phyloP scores from a whole-genome alignment of 257 asterid genomes.

The Solanum bulbocastanum region DNA sequence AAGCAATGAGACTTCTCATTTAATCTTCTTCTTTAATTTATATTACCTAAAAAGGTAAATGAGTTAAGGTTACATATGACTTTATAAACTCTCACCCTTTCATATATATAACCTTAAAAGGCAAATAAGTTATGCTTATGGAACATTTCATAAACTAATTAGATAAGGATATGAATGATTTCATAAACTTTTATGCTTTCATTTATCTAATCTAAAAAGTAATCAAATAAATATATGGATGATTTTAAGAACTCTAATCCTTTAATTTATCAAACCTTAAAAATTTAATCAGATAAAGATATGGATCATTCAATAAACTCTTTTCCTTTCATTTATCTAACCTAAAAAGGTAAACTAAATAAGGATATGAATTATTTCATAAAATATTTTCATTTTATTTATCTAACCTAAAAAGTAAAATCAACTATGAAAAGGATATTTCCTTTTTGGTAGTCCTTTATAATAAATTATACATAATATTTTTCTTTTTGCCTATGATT shows the following conservation, averaged over 20 bases:
- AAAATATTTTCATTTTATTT: too few relatives aligned
- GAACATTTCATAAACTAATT: too few relatives aligned
- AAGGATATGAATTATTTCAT: background rate
- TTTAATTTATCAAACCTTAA: background rate
- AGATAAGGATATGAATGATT: background rate
- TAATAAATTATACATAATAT: too few relatives aligned
- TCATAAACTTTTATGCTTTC: too few relatives aligned
- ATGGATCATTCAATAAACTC: background rate
- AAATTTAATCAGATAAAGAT: too few relatives aligned
- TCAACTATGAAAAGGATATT: background rate
- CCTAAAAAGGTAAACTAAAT: background rate
- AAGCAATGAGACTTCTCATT: background rate
- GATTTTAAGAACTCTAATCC: too few relatives aligned
- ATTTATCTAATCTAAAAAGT: too few relatives aligned
- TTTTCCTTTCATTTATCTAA: background rate
- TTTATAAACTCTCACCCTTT: background rate
- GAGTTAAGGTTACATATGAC: background rate
- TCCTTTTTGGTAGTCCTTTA: background rate
- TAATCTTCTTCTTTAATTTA: too few relatives aligned
- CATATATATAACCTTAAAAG: background rate
- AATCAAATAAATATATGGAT: background rate
- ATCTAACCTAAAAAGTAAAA: too few relatives aligned
- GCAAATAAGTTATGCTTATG: background rate
- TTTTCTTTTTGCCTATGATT: too few relatives aligned
- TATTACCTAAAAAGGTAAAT: background rate